phyloP scores from a whole-genome alignment of 1,139 yeast genomes.

The Yamadazyma atlantica region DNA sequence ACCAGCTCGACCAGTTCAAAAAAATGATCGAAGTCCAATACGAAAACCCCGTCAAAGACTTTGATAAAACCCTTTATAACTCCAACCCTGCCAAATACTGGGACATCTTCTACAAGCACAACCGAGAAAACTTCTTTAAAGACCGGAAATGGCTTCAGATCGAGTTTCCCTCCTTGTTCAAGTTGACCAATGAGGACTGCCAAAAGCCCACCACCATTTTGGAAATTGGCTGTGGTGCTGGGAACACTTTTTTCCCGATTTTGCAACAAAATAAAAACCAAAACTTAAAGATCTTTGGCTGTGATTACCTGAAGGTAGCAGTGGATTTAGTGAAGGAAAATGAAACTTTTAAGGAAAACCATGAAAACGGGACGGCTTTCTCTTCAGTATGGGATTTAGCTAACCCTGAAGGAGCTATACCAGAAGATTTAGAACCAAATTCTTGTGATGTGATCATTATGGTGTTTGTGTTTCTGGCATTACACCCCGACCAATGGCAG shows the following conservation, averaged over 20 bases:
- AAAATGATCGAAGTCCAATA: constrained; percentile 73
- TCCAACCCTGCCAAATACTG: constrained; percentile 89
- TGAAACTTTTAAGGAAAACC: constrained; percentile 51
- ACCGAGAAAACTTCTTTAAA: constrained; percentile 90
- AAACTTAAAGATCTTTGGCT: constrained; percentile 73
- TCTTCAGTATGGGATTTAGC: constrained; percentile 97
- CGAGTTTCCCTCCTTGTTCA: constrained; percentile 85
- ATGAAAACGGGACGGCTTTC: constrained; percentile 58
- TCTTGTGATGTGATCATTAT: constrained; percentile 89
- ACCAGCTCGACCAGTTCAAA: constrained; percentile 75
- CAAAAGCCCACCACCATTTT: constrained; percentile 72
- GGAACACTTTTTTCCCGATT: constrained; percentile 92
- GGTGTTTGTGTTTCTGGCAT: constrained; percentile 92
- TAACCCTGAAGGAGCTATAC: constrained; percentile 68
- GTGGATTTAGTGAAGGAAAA: constrained; percentile 76
- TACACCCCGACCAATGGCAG: constrained; percentile 89
- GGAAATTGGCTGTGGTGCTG: constrained; percentile 98
- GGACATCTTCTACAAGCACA: constrained; percentile 91
- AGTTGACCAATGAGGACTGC: constrained; percentile 64
- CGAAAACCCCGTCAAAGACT: constrained; percentile 80
- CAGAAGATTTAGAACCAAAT: constrained; percentile 77
- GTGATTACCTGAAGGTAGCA: constrained; percentile 88
- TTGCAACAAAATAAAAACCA: constrained; percentile 78
- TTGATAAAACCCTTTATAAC: constrained; percentile 77
- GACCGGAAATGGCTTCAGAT: constrained; percentile 95